Percentiles rank a stretch among this genome's conserved stretches.
Evolutionary conservation across 2,329 filamentous ascomycete species (phyloP).

Genomic region (Phialophora chinensis): DNA sequence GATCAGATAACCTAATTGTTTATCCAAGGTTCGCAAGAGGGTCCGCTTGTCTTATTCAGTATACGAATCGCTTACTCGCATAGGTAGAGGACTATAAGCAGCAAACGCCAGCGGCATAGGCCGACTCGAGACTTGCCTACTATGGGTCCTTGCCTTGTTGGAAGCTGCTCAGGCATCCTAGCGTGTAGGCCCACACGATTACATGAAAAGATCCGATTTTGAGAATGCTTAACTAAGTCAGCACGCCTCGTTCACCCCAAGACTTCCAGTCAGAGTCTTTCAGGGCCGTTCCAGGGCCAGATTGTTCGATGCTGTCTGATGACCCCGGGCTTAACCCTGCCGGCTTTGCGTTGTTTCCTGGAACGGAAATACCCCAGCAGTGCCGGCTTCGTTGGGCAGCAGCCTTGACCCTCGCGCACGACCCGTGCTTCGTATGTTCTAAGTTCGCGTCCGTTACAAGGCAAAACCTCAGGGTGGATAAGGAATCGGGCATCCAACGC

Average conservation of each 20-base stretch:
- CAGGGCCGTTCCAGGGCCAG: background rate
- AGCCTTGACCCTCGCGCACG: background rate
- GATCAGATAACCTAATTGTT: background rate
- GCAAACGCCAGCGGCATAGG: background rate
- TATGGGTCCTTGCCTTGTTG: background rate
- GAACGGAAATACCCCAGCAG: background rate
- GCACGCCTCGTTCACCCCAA: background rate
- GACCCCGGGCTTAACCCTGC: background rate
- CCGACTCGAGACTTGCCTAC: background rate
- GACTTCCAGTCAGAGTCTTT: background rate
- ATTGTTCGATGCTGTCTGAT: background rate
- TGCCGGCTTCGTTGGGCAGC: background rate
- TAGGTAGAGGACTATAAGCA: background rate
- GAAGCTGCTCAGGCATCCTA: background rate
- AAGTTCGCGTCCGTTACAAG: background rate
- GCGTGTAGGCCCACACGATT: background rate
- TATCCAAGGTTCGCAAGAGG: background rate
- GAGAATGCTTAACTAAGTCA: background rate
- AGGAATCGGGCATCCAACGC: background rate
- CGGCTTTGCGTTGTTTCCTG: background rate
- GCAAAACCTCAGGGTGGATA: background rate
- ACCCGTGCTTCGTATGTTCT: background rate
- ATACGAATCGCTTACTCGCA: background rate
- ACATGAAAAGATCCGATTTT: background rate
- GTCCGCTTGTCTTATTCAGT: background rate